Evolutionary conservation across 176 grass and related monocot species (phyloP).

Genomic region (Tillandsia leiboldiana): DNA sequence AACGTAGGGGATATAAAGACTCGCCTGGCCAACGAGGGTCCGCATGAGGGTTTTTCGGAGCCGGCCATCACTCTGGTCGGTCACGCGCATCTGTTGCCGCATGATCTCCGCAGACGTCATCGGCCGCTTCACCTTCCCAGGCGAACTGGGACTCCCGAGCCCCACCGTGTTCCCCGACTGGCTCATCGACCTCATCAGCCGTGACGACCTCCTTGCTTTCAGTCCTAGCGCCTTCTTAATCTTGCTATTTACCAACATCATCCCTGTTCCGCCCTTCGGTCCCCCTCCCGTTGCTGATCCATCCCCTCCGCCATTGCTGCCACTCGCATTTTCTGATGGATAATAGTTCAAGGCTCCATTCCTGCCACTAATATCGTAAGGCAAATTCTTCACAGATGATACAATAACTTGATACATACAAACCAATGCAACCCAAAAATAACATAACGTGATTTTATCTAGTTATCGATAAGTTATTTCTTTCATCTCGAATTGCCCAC

Average conservation of each 20-base stretch:
- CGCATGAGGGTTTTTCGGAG: conserved; percentile 77
- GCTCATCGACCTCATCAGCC: conserved; percentile 53
- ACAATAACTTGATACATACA: too few species aligned
- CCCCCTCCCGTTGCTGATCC: conserved; percentile 28
- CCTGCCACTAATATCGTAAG: background rate
- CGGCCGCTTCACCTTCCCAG: conserved; percentile 41
- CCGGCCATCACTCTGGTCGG: conserved; percentile 62
- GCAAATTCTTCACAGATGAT: too few species aligned
- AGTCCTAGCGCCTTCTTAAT: conserved; percentile 75
- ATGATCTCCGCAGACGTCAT: conserved; percentile 95
- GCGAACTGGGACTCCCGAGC: conserved; percentile 27
- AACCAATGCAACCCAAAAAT: too few species aligned
- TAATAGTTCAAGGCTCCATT: conserved; percentile 26
- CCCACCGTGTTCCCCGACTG: conserved; percentile 21
- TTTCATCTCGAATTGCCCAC: too few species aligned
- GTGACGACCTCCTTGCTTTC: conserved; percentile 32
- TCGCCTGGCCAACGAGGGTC: conserved; percentile 62
- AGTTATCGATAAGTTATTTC: too few species aligned
- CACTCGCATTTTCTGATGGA: background rate
- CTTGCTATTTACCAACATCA: conserved; percentile 51
- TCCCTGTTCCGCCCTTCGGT: conserved; percentile 47
- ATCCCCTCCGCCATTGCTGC: conserved; percentile 13
- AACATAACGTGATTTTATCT: too few species aligned
- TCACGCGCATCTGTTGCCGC: conserved; percentile 81
- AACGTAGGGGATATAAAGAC: background rate